Percentiles rank a stretch among this genome's conserved stretches.
These are phyloP conservation scores for Suillus decipiens DNA, from an alignment of 768 basidiomycete species.

Conservation along the genomic window DNA sequence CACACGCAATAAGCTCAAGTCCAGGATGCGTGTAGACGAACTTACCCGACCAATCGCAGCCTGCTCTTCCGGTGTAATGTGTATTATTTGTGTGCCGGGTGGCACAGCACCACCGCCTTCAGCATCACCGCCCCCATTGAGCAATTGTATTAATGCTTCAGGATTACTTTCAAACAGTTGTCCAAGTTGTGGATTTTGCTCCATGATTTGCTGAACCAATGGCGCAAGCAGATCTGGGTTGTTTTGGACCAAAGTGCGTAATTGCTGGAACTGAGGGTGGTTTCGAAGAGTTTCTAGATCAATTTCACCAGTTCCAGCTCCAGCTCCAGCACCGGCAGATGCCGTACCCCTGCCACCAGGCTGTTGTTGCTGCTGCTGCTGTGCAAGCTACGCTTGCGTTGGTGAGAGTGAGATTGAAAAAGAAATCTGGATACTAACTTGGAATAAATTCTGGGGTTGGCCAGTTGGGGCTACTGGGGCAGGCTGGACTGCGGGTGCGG, in stretches of 20 bases:
- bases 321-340: slow-evolving; percentile 29
- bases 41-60: slow-evolving; percentile 88
- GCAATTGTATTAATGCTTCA: slow-evolving; percentile 60
- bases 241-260: slow-evolving; percentile 69
- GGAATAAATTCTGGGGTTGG: slow-evolving; percentile 84
- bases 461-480: slow-evolving; percentile 39
- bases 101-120: slow-evolving; percentile 36
- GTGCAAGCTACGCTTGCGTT: slow-evolving; percentile 56
- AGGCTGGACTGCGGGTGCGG: slow-evolving; percentile 37
- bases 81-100: slow-evolving; percentile 63
- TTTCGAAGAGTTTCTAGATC: slow-evolving; percentile 57
- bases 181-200: slow-evolving; percentile 73
- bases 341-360: slow-evolving; percentile 35
- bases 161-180: slow-evolving; percentile 73
- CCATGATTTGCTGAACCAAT: slow-evolving; percentile 79
- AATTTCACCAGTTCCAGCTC: slow-evolving; percentile 26
- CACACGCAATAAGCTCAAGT: slow-evolving; percentile 4
- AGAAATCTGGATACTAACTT: slow-evolving; percentile 44
- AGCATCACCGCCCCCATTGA: slow-evolving; percentile 48
- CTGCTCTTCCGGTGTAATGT: slow-evolving; percentile 83
- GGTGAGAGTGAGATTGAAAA: not conserved
- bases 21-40: slow-evolving; percentile 13
- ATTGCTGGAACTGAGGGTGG: slow-evolving; percentile 66
- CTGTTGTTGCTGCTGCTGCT: slow-evolving; percentile 56
- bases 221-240: slow-evolving; percentile 83